Percentiles rank a stretch among this genome's conserved stretches.
These are phyloP conservation scores for Diaporthe vexans DNA, from an alignment of 2,329 filamentous ascomycete species.

Conservation along the genomic window DNA sequence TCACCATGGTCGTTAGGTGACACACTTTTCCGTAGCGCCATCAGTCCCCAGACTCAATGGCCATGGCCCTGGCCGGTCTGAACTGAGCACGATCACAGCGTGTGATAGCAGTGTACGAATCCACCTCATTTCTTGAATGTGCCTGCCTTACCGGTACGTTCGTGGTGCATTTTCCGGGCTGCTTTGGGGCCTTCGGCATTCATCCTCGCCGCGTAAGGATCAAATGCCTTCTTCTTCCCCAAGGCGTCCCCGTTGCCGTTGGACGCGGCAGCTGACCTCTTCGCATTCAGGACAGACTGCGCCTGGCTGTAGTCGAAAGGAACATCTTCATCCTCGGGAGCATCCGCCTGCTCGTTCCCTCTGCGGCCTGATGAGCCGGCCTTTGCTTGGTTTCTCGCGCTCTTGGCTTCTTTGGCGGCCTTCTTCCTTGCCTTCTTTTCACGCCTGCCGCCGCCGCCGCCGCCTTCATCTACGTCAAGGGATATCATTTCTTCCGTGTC, in stretches of 20 bases:
- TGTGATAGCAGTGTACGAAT: background rate
- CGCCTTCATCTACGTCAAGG: conserved; percentile 41
- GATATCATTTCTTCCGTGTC: conserved; percentile 39
- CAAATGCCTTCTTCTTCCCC: conserved; percentile 48
- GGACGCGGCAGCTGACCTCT: conserved; percentile 42
- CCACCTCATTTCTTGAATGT: conserved; percentile 56
- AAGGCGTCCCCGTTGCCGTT: conserved; percentile 43
- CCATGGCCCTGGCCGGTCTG: background rate
- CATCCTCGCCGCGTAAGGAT: conserved; percentile 50
- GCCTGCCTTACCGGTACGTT: conserved; percentile 52
- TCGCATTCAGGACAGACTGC: conserved; percentile 50
- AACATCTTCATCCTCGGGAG: conserved; percentile 46
- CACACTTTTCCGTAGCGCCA: no score
- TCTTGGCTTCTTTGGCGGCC: conserved; percentile 41
- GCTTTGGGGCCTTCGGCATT: conserved; percentile 49
- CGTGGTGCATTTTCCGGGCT: conserved; percentile 50
- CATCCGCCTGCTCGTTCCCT: conserved; percentile 34
- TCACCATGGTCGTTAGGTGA: background rate
- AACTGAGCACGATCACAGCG: background rate
- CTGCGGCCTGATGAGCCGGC: no score
- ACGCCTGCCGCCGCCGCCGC: conserved; percentile 42
- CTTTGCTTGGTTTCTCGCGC: conserved; percentile 43
- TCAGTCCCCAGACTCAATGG: background rate
- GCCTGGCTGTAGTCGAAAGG: conserved; percentile 56
- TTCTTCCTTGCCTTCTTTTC: conserved; percentile 43